phyloP scores from a whole-genome alignment of 2,329 filamentous ascomycete species.

The Lojkania enalia region DNA sequence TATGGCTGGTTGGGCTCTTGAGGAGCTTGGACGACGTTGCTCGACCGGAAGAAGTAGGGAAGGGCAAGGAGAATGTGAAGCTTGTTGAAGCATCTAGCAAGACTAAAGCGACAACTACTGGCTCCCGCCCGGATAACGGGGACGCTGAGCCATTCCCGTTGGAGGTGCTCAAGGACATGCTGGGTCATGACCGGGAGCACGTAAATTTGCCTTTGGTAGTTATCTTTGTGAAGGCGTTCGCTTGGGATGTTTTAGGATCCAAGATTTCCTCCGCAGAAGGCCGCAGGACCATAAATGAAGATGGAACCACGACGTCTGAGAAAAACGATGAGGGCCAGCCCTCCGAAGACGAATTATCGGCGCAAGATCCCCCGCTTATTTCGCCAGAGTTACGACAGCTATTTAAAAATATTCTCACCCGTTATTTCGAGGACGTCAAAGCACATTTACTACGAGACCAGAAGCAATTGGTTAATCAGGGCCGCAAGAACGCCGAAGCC shows the following conservation, averaged over 20 bases:
- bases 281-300: slow-evolving; percentile 82
- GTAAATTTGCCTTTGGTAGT: slow-evolving; percentile 88
- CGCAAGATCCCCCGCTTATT: slow-evolving; percentile 73
- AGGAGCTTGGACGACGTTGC: slow-evolving; percentile 75
- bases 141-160: slow-evolving; percentile 90
- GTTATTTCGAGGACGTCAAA: slow-evolving; percentile 94
- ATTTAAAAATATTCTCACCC: slow-evolving; percentile 81
- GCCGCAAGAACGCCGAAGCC: slow-evolving; percentile 92
- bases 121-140: slow-evolving; percentile 60
- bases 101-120: slow-evolving; percentile 61
- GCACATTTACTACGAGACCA: slow-evolving; percentile 87
- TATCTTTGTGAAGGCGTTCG: slow-evolving; percentile 92
- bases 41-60: slow-evolving; percentile 65
- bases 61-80: slow-evolving; percentile 61
- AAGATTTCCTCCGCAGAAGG: slow-evolving; percentile 72
- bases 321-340: slow-evolving; percentile 57
- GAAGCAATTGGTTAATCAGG: slow-evolving; percentile 82
- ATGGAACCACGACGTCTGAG: slow-evolving; percentile 67
- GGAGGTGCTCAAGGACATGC: slow-evolving; percentile 94
- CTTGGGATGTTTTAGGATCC: slow-evolving; percentile 90
- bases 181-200: slow-evolving; percentile 92
- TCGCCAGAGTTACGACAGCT: slow-evolving; percentile 77
- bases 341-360: slow-evolving; percentile 53
- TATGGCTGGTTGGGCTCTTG: slow-evolving; percentile 91
- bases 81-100: slow-evolving; percentile 63